Conservation (phyloP, 1,139 yeast genomes). For the Casaregolazyma lundiana region DNA sequence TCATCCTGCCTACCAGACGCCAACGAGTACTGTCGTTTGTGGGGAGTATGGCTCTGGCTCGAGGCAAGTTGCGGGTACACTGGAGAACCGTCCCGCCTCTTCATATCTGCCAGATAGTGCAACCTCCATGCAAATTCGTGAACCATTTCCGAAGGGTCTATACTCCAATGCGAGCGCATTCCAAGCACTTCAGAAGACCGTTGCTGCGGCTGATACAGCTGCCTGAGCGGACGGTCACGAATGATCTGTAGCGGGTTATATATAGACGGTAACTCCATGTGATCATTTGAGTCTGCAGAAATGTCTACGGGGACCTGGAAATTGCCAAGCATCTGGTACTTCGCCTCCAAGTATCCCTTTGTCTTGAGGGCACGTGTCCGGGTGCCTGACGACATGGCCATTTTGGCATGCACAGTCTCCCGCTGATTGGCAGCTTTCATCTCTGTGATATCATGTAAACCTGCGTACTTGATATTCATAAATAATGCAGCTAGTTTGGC, state of each 20-base stretch:
- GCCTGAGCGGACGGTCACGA: slow-evolving; percentile 51
- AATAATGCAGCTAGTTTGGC: slow-evolving; percentile 23
- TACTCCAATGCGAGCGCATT: slow-evolving; percentile 52
- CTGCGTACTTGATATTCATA: slow-evolving; percentile 23
- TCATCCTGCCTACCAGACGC: slow-evolving; percentile 5
- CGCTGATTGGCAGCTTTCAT: slow-evolving; percentile 1
- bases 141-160: slow-evolving; percentile 58
- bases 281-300: neutral
- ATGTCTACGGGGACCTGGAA: slow-evolving; percentile 23
- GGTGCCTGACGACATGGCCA: slow-evolving; percentile 32
- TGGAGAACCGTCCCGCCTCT: slow-evolving; percentile 48
- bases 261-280: slow-evolving; percentile 31
- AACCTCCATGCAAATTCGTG: slow-evolving; percentile 65
- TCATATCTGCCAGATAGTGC: slow-evolving; percentile 59
- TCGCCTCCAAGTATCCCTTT: slow-evolving; percentile 46
- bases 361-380: slow-evolving; percentile 51
- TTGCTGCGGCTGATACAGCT: slow-evolving; percentile 43
- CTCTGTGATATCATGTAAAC: slow-evolving; percentile 5
- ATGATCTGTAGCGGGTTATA: slow-evolving; percentile 80
- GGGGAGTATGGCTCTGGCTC: neutral
- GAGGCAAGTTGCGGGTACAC: slow-evolving; percentile 48
- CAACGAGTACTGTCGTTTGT: neutral
- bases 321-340: slow-evolving; percentile 47
- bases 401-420: neutral
- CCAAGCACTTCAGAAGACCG: slow-evolving; percentile 44